Conservation (phyloP, 495 filamentous ascomycete genomes). For the Tuber calosporum region DNA sequence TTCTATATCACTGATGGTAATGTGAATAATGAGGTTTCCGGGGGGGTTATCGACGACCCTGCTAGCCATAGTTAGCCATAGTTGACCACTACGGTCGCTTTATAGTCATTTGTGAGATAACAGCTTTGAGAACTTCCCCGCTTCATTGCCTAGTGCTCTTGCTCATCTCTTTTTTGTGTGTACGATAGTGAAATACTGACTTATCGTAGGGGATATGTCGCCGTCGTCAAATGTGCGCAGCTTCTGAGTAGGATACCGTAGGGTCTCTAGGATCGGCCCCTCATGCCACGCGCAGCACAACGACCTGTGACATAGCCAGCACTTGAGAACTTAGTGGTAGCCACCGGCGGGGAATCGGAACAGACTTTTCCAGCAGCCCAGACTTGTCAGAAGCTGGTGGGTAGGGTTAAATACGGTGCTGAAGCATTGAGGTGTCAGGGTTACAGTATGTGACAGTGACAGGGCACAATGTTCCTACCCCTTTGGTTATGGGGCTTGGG, state of each 20-base stretch:
- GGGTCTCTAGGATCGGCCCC: not conserved
- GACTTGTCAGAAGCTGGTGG: not conserved
- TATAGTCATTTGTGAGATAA: not conserved
- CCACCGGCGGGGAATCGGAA: not conserved
- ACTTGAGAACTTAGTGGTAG: not conserved
- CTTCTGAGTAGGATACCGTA: not conserved
- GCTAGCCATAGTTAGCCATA: not conserved
- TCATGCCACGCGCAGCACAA: not conserved
- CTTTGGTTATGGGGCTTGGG: too few species aligned
- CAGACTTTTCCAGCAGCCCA: not conserved
- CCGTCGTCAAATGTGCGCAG: not conserved
- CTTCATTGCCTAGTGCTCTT: not conserved
- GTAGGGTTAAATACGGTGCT: not conserved
- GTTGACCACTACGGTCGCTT: not conserved
- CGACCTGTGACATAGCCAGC: not conserved
- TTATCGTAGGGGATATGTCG: not conserved
- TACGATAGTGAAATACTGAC: not conserved
- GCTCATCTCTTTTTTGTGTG: not conserved
- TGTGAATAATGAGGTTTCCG: not conserved
- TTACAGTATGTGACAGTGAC: not conserved
- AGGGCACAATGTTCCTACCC: not conserved
- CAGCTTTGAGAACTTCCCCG: not conserved
- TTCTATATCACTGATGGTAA: not conserved
- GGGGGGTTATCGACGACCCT: not conserved
- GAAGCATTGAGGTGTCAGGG: not conserved